phyloP scores from a whole-genome alignment of 495 filamentous ascomycete species.

The Hapsidospora chrysogenum region DNA sequence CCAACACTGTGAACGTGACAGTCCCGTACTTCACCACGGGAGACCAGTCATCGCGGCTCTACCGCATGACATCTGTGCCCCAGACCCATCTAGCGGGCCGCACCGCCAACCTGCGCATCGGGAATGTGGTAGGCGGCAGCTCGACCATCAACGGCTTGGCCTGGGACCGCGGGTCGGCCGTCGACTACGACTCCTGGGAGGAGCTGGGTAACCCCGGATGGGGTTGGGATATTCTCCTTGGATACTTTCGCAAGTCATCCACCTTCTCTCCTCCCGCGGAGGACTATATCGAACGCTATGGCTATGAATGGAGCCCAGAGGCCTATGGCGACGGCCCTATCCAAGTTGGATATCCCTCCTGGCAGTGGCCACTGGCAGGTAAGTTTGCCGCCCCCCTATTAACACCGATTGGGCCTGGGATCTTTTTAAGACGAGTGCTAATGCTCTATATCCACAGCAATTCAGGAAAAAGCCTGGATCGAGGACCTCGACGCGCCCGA shows the following conservation, averaged over 20 bases:
- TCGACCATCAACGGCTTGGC: constrained; percentile 4
- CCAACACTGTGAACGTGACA: not conserved
- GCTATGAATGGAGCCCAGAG: not conserved
- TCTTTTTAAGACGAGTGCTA: too few species aligned
- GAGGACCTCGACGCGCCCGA: not conserved
- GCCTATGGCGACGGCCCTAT: not conserved
- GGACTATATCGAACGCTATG: too few species aligned
- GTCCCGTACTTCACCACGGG: constrained; percentile 1
- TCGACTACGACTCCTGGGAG: constrained; percentile 35
- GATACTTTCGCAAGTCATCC: constrained; percentile 6
- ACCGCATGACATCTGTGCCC: too few species aligned
- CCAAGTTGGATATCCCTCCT: not conserved
- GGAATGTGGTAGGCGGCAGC: constrained; percentile 4
- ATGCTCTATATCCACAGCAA: too few species aligned
- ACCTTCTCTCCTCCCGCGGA: too few species aligned
- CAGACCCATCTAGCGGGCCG: too few species aligned
- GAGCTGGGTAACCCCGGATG: constrained; percentile 29
- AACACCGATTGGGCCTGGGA: too few species aligned
- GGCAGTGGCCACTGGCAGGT: not conserved
- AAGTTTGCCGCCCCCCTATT: not conserved
- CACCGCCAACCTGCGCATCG: too few species aligned
- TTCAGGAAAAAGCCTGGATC: not conserved
- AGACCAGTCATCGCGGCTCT: too few species aligned
- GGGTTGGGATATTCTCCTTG: constrained; percentile 8
- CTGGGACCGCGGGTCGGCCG: constrained; percentile 27